These are phyloP conservation scores for Pistacia integerrima DNA, from an alignment of 345 rosid genomes.

Conservation along the genomic window DNA sequence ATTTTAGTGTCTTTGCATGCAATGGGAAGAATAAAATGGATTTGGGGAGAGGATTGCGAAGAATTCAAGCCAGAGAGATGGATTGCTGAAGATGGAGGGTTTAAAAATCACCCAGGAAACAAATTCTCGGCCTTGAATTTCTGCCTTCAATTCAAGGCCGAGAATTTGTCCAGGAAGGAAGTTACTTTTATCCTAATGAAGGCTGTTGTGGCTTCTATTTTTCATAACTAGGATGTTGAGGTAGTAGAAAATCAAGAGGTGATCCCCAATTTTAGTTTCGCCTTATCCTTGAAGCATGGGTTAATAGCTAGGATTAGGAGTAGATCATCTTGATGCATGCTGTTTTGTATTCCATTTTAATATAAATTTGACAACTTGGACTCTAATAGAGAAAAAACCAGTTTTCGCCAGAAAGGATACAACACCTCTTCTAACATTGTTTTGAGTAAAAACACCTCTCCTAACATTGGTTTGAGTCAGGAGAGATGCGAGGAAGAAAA, in stretches of 20 bases:
- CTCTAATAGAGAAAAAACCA: too few relatives aligned
- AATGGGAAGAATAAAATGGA: too few relatives aligned
- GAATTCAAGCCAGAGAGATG: constrained; percentile 46
- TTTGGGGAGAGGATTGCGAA: constrained; percentile 19
- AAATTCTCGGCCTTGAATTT: too few relatives aligned
- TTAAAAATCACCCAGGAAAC: constrained; percentile 15
- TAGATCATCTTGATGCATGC: too few relatives aligned
- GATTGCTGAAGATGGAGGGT: not conserved
- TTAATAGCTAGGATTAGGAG: not conserved
- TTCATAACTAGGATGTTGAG: constrained; percentile 18
- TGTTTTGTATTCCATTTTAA: too few relatives aligned
- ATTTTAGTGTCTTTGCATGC: too few relatives aligned
- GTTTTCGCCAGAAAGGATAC: too few relatives aligned
- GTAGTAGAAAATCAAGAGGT: constrained; percentile 25
- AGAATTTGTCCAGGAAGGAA: constrained; percentile 35
- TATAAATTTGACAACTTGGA: too few relatives aligned
- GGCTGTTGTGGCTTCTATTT: constrained; percentile 21
- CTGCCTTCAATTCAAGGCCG: constrained; percentile 27
- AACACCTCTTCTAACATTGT: too few relatives aligned
- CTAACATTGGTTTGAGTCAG: too few relatives aligned
- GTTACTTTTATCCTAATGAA: constrained; percentile 31
- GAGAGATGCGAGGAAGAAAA: too few relatives aligned
- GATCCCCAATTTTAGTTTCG: constrained; percentile 16
- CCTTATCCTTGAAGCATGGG: constrained; percentile 32
- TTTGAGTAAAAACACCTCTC: too few relatives aligned